Conservation (phyloP, 2,329 filamentous ascomycete genomes). For the Colletotrichum somersetense region DNA sequence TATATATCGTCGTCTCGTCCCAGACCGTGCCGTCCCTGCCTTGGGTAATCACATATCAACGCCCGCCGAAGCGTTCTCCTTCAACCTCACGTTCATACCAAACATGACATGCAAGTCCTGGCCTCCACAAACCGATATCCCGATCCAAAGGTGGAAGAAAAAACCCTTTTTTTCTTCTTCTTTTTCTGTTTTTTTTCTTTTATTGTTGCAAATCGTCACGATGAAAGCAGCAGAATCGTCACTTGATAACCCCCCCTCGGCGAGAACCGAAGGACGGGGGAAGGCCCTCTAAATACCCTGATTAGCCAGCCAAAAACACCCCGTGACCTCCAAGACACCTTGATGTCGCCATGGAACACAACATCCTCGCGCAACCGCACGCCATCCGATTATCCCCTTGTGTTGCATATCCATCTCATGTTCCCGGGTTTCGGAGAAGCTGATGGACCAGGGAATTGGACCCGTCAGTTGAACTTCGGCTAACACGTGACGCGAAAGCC, state of each 20-base stretch:
- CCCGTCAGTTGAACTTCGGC: too few species aligned
- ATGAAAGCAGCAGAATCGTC: neutral
- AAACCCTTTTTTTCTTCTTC: neutral
- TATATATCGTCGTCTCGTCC: neutral
- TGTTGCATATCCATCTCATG: neutral
- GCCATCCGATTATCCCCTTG: neutral
- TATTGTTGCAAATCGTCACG: neutral
- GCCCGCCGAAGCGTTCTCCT: neutral
- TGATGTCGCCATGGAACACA: conserved; percentile 18
- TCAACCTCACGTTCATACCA: neutral
- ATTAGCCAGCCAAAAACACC: too few species aligned
- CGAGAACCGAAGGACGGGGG: neutral
- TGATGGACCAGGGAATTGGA: too few species aligned
- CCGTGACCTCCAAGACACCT: neutral
- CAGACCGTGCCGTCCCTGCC: neutral
- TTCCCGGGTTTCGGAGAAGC: neutral
- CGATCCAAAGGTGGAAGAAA: neutral
- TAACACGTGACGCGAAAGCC: too few species aligned
- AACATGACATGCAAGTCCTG: neutral
- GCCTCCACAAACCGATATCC: neutral
- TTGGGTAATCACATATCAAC: neutral
- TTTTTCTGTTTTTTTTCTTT: neutral
- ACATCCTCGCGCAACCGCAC: conserved; percentile 6
- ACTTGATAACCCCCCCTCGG: too few species aligned
- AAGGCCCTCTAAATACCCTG: conserved; percentile 1